phyloP scores from a whole-genome alignment of 2,329 filamentous ascomycete species.

The Trichoderma asperellum region DNA sequence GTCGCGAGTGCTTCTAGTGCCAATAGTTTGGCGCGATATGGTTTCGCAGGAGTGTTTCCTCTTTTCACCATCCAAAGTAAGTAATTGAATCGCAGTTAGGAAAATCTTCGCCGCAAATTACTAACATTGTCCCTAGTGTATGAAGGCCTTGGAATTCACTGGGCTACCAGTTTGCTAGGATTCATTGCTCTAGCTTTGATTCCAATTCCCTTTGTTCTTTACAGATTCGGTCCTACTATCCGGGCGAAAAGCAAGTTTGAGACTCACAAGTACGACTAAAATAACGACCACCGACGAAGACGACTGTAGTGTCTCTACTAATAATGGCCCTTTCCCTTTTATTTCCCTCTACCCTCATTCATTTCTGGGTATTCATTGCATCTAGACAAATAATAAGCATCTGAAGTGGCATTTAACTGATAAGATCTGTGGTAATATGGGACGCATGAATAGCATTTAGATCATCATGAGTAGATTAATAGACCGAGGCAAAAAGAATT shows the following conservation, averaged over 20 bases:
- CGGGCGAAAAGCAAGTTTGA: constrained; percentile 48
- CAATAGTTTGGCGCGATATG: constrained; percentile 61
- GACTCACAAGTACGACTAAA: constrained; percentile 37
- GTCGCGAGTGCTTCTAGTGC: constrained; percentile 64
- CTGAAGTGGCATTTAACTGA: background rate
- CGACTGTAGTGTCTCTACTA: background rate
- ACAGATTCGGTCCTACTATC: constrained; percentile 51
- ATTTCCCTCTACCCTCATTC: background rate
- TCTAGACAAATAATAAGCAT: background rate
- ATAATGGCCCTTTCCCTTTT: background rate
- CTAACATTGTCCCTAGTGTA: constrained; percentile 45
- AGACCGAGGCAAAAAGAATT: background rate
- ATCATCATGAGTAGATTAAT: constrained; percentile 14
- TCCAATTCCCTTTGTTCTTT: constrained; percentile 58
- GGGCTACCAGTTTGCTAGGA: constrained; percentile 52
- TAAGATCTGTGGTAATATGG: background rate
- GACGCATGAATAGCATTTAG: background rate
- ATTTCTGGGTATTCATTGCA: background rate
- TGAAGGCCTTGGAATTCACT: constrained; percentile 47
- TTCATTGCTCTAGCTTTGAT: constrained; percentile 54
- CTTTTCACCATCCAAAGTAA: constrained; percentile 63
- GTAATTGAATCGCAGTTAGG: constrained; percentile 29
- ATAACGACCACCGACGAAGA: background rate
- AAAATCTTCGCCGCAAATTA: fast-evolving
- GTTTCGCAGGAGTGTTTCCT: constrained; percentile 60